Evolutionary conservation across 2,329 filamentous ascomycete genomes (phyloP).

Genomic region (Periconia sp.): DNA sequence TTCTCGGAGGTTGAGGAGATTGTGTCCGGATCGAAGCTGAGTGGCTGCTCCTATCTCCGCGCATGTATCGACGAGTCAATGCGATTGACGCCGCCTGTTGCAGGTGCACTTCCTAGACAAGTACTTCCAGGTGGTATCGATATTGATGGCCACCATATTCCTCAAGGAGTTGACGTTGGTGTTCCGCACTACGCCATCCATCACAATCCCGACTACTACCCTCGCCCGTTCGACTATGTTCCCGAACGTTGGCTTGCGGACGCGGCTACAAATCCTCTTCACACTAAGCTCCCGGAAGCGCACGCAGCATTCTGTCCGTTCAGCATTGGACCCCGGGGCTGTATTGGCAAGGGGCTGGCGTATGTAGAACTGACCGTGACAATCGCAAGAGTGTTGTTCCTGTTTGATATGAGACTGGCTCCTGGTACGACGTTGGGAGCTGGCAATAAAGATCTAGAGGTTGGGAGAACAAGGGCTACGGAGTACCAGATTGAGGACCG

Average conservation of each 20-base stretch:
- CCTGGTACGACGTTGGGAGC: slow-evolving; percentile 41
- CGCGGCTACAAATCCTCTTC: slow-evolving; percentile 33
- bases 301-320: slow-evolving; percentile 78
- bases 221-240: slow-evolving; percentile 44
- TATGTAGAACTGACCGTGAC: slow-evolving; percentile 71
- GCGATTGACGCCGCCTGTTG: slow-evolving; percentile 49
- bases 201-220: slow-evolving; percentile 47
- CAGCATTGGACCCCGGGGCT: slow-evolving; percentile 71
- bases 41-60: slow-evolving; percentile 40
- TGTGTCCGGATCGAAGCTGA: slow-evolving; percentile 40
- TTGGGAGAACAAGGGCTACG: slow-evolving; percentile 35
- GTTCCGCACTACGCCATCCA: slow-evolving; percentile 47
- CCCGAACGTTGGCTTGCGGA: slow-evolving; percentile 48
- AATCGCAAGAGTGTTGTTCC: slow-evolving; percentile 65
- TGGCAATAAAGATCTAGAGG: slow-evolving; percentile 37
- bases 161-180: slow-evolving; percentile 44
- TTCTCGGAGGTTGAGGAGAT: slow-evolving; percentile 48
- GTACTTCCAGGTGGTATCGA: slow-evolving; percentile 46
- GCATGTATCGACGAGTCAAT: slow-evolving; percentile 51
- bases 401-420: slow-evolving; percentile 62
- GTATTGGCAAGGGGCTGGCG: slow-evolving; percentile 73
- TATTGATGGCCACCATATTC: slow-evolving; percentile 44
- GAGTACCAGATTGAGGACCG: slow-evolving; percentile 76
- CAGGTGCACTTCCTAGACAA: slow-evolving; percentile 45
- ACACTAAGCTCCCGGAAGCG: slow-evolving; percentile 49